phyloP scores from a whole-genome alignment of 805 yeast genomes.

The Ogataea dorogensis region DNA sequence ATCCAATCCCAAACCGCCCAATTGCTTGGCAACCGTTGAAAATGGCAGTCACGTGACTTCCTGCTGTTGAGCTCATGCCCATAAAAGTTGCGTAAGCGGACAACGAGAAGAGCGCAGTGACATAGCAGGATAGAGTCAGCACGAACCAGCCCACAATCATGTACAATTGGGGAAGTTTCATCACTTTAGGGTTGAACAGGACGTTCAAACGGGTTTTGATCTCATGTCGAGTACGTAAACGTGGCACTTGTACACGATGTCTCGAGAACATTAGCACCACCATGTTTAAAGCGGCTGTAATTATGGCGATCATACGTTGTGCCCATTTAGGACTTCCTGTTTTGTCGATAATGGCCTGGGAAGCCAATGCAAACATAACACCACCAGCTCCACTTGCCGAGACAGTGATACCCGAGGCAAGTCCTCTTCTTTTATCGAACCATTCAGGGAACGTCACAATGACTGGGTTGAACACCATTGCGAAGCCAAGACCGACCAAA shows the following conservation, averaged over 20 bases:
- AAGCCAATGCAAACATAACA: constrained; percentile 35
- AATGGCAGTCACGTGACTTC: constrained; percentile 45
- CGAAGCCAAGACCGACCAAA: constrained; percentile 51
- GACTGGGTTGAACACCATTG: constrained; percentile 49
- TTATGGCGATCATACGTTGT: constrained; percentile 42
- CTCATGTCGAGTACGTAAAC: constrained; percentile 18
- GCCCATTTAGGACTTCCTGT: constrained; percentile 46
- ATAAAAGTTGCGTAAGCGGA: constrained; percentile 46
- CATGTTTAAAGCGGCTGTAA: constrained; percentile 36
- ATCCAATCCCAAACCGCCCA: constrained; percentile 52
- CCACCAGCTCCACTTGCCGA: constrained; percentile 48
- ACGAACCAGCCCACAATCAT: constrained; percentile 29
- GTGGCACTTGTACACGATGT: constrained; percentile 36
- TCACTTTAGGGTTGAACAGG: constrained; percentile 22
- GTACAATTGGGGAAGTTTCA: constrained; percentile 18
- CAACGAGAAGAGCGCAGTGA: constrained; percentile 45
- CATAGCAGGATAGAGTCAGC: constrained; percentile 40
- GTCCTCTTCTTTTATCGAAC: constrained; percentile 50
- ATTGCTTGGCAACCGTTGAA: constrained; percentile 46
- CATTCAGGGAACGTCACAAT: constrained; percentile 54
- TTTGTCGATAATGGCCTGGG: constrained; percentile 37
- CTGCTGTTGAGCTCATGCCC: constrained; percentile 46
- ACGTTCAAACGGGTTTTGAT: constrained; percentile 19
- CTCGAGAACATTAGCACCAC: constrained; percentile 44
- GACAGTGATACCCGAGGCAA: constrained; percentile 40